Conservation (phyloP, 495 filamentous ascomycete genomes). For the Chaetomidium leptoderma region DNA sequence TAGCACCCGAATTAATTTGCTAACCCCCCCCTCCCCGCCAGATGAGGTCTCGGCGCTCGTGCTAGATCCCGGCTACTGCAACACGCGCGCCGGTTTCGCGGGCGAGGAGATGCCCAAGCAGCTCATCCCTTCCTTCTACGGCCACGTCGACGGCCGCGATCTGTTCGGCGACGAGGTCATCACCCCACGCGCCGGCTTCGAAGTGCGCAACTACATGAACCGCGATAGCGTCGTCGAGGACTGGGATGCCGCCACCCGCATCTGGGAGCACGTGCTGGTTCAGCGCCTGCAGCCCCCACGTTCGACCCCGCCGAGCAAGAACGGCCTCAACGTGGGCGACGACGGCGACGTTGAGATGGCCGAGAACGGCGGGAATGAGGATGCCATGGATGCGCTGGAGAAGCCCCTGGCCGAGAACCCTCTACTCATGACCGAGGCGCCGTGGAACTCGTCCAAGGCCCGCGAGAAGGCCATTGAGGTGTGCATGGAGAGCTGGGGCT, state of each 20-base stretch:
- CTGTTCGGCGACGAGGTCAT: constrained; percentile 86
- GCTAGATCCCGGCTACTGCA: constrained; percentile 88
- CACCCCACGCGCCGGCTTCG: constrained; percentile 65
- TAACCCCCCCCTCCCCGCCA: constrained; percentile 33
- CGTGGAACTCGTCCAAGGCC: constrained; percentile 83
- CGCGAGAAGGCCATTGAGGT: constrained; percentile 91
- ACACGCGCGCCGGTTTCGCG: constrained; percentile 89
- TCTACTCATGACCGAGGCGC: constrained; percentile 87
- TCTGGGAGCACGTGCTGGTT: constrained; percentile 76
- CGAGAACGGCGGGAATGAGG: constrained; percentile 54
- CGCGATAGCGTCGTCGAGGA: constrained; percentile 90
- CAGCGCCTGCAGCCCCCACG: constrained; percentile 70
- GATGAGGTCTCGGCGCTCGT: constrained; percentile 97
- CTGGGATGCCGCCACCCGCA: constrained; percentile 83
- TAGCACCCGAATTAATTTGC: constrained; percentile 4
- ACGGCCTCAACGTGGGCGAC: constrained; percentile 58
- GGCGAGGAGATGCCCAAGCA: constrained; percentile 97
- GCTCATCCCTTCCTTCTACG: constrained; percentile 81
- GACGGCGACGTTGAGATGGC: constrained; percentile 50
- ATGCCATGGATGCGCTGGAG: constrained; percentile 58
- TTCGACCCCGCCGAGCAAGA: constrained; percentile 60
- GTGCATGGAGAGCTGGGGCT: constrained; percentile 92
- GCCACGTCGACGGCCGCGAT: constrained; percentile 50
- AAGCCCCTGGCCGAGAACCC: constrained; percentile 83
- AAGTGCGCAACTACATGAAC: constrained; percentile 84